Percentiles rank a stretch among this genome's conserved stretches.
Evolutionary conservation across 805 yeast genomes (phyloP).

Genomic region (Candida manassasensis): DNA sequence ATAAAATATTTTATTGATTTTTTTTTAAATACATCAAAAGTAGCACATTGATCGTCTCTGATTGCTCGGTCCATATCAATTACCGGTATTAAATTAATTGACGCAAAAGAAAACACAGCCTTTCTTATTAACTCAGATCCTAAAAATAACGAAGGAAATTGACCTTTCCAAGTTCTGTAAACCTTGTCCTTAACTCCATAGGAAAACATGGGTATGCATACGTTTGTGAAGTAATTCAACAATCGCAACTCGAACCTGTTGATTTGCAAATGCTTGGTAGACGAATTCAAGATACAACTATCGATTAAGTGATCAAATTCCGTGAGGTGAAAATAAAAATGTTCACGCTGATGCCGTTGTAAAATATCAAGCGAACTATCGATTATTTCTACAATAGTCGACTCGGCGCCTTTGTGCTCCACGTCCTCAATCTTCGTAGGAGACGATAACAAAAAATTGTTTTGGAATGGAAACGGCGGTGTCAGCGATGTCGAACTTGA

Average conservation of each 20-base stretch:
- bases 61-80: conserved; percentile 1
- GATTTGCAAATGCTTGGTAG: conserved; percentile 15
- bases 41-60: not conserved
- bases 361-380: not conserved
- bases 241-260: conserved; percentile 10
- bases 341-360: not conserved
- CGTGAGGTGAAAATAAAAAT: not conserved
- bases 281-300: conserved; percentile 11
- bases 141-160: conserved; percentile 23
- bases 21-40: not conserved
- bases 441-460: not conserved
- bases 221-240: conserved; percentile 21
- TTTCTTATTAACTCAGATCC: conserved; percentile 22
- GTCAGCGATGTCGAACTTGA: not conserved
- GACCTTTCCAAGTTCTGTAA: conserved; percentile 21
- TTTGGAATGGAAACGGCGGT: conserved; percentile 1
- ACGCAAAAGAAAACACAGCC: conserved; percentile 20
- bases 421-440: not conserved
- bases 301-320: conserved; percentile 1
- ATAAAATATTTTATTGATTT: not conserved
- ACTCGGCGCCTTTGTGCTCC: no score
- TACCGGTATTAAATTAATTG: conserved; percentile 3
- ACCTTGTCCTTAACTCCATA: conserved; percentile 17
- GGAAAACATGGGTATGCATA: conserved; percentile 24
- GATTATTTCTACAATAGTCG: not conserved